Evolutionary conservation across 305 asterid species (phyloP).

Genomic region (Withania somnifera): DNA sequence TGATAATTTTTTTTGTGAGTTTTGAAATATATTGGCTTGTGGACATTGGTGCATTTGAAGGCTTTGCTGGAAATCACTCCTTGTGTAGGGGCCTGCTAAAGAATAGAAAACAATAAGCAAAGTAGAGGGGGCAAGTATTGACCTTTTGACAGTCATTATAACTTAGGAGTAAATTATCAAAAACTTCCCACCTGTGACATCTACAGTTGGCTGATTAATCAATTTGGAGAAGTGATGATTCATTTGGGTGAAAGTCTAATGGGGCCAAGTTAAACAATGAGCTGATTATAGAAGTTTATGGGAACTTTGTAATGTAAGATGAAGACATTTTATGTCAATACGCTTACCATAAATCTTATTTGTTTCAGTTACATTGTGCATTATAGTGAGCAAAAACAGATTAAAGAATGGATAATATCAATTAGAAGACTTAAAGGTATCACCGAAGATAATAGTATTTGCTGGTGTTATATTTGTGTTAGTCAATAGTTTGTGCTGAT

Average conservation of each 20-base stretch:
- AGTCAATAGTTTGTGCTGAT: background rate
- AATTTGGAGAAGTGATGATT: background rate
- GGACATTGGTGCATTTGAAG: background rate
- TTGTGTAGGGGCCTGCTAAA: background rate
- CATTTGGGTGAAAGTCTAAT: background rate
- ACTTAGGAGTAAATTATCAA: background rate
- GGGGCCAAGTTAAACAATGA: background rate
- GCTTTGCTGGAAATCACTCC: background rate
- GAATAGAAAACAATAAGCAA: background rate
- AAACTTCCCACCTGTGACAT: background rate
- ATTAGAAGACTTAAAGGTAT: background rate
- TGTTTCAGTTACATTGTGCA: background rate
- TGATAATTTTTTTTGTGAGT: background rate
- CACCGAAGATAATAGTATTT: background rate
- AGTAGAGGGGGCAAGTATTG: background rate
- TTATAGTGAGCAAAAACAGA: background rate
- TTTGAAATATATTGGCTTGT: background rate
- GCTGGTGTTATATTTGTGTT: background rate
- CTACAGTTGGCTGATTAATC: background rate
- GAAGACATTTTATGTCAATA: background rate
- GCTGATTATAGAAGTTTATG: background rate
- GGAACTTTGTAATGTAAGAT: background rate
- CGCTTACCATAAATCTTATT: background rate
- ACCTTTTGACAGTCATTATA: background rate
- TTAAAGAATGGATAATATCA: background rate